Evolutionary conservation across 2,329 filamentous ascomycete species (phyloP).

Genomic region (Dactylellina drechsleri): DNA sequence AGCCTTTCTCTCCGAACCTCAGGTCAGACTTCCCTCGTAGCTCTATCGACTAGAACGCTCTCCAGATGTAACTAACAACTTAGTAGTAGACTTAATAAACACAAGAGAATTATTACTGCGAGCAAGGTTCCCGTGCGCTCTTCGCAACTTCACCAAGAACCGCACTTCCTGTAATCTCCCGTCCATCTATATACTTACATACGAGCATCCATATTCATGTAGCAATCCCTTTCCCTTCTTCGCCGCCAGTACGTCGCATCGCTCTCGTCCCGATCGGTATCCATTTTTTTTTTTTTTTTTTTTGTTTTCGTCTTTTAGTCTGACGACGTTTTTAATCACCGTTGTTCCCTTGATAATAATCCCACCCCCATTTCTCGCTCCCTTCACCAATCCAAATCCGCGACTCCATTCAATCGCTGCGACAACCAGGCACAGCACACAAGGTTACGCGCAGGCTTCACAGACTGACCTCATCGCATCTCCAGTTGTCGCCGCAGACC

Average conservation of each 20-base stretch:
- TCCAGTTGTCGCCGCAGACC: background rate
- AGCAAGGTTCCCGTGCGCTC: no score
- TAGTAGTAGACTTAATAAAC: no score
- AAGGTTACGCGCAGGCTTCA: conserved; percentile 35
- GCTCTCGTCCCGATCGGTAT: conserved; percentile 49
- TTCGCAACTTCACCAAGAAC: no score
- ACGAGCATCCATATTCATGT: background rate
- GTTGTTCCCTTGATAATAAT: conserved; percentile 10
- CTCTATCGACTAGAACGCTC: background rate
- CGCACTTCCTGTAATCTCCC: background rate
- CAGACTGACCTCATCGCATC: conserved; percentile 37
- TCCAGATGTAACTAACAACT: no score
- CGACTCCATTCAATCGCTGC: conserved; percentile 32
- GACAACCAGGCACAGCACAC: conserved; percentile 24
- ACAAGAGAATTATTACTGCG: no score
- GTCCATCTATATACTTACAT: no score
- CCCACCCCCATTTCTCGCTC: conserved; percentile 7
- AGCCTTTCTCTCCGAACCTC: background rate
- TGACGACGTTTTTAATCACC: conserved; percentile 18
- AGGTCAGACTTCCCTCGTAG: background rate
- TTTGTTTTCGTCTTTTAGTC: conserved; percentile 30
- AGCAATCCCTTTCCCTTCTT: background rate
- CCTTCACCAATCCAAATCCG: conserved; percentile 17
- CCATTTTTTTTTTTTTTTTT: conserved; percentile 14
- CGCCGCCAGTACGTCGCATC: conserved; percentile 41